Percentiles rank a stretch among this genome's conserved stretches.
These are phyloP conservation scores for Agroathelia rolfsii DNA, from an alignment of 1,284 basidiomycete genomes.

Conservation along the genomic window DNA sequence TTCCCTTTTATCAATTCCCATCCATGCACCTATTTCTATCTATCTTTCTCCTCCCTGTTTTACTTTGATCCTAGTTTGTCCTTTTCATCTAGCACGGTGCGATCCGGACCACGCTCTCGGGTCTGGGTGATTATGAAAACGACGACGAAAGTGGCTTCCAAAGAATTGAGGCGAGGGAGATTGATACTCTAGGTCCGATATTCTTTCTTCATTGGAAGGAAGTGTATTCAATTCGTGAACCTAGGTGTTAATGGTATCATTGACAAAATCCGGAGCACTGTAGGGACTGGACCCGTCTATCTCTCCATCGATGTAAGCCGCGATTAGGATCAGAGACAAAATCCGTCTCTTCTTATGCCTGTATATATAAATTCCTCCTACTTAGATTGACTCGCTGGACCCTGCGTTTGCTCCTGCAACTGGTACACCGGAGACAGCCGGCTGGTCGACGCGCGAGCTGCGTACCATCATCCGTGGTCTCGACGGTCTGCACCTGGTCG, in stretches of 20 bases:
- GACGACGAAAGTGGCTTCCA: conserved; percentile 61
- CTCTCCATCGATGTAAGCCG: conserved; percentile 57
- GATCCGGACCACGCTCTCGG: conserved; percentile 65
- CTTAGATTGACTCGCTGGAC: conserved; percentile 63
- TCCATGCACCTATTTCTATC: conserved; percentile 12
- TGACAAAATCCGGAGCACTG: conserved; percentile 58
- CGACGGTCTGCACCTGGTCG: conserved; percentile 63
- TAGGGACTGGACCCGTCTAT: conserved; percentile 61
- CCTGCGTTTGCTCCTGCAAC: conserved; percentile 74
- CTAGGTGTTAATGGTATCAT: conserved; percentile 58
- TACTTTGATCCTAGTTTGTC: conserved; percentile 69
- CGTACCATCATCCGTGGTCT: conserved; percentile 66
- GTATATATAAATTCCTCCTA: no score
- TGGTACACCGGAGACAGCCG: conserved; percentile 58
- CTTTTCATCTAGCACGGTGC: conserved; percentile 58
- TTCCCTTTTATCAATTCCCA: conserved; percentile 16
- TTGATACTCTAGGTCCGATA: conserved; percentile 68
- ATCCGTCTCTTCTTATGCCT: no score
- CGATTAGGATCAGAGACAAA: no score
- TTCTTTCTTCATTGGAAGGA: no score
- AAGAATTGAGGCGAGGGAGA: conserved; percentile 67
- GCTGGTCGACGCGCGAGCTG: conserved; percentile 70
- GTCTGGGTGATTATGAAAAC: conserved; percentile 60
- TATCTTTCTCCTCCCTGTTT: no score
- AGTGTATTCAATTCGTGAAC: conserved; percentile 4